Base-by-base conservation (phyloP, 1,139 yeast species). In the Yamadazyma blattariae region DNA sequence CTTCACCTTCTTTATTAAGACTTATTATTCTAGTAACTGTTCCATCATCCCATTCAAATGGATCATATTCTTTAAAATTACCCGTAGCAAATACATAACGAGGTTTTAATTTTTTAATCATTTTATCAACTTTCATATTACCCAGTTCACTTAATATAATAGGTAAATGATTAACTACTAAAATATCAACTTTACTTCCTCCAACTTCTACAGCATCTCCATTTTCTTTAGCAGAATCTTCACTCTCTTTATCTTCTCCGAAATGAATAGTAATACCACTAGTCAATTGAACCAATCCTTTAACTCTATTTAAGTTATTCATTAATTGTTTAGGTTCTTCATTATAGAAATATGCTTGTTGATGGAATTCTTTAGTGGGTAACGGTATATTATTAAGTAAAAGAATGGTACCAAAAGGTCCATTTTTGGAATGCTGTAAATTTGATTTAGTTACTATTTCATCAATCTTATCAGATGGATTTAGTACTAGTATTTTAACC, bases 91-190 rank as follows among this genome's bases (percentile, higher is more conserved):
- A 79, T 54, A 82, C 84, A 52, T 85, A 85, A 40, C 77, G 63
- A 3, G 94, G 94, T 39, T 68, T 68, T 1, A 64, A 39, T 8
- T 51, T 41, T 33, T 59, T 56, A 1, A 77, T 71, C 3, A 81
- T 41, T 6, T 51, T 50, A 50, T 82, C 86, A 2, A 83, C 51
- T n/a, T 43, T 37, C 20, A 49, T 42, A 35, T 59, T 52, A 4
- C 65, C 75, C 12, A 24, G 9, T 8, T 24, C 6, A 25, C 20
- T 21, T 22, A 27, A 35, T 0, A 79, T 73, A 15, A 59, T 47
- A 0, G 92, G 83, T 89, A 90, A 83, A 38, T 73, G 67, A 37
- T 70, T 67, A 0, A 85, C 68, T 0, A 85, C 44, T 10, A 85
- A 49, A 3, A 84, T 61, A 51, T 84, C 92, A 3, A 80, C 55